A percentile compares a stretch with the other conserved stretches of the same genome.
phyloP scores from a whole-genome alignment of 2,329 filamentous ascomycete species.

The Penicillium sp. region DNA sequence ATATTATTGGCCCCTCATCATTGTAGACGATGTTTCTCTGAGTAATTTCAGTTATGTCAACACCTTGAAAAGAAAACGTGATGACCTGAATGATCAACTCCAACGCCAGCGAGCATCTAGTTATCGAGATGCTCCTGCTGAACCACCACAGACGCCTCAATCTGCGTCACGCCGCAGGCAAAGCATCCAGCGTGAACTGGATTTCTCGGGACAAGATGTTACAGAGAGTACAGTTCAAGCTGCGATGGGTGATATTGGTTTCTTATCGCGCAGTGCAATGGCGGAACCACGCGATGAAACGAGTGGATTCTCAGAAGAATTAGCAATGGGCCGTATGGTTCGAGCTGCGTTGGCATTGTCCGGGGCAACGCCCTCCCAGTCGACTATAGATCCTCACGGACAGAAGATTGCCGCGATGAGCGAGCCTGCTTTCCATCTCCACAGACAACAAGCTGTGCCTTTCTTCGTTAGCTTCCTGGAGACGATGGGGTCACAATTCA shows the following conservation, averaged over 20 bases:
- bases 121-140: too few relatives aligned
- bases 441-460: constrained; percentile 3
- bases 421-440: neutral
- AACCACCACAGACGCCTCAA: too few relatives aligned
- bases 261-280: constrained; percentile 32
- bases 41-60: constrained; percentile 15
- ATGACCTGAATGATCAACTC: constrained; percentile 11
- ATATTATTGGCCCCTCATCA: too few relatives aligned
- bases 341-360: neutral
- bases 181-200: neutral
- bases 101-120: constrained; percentile 3
- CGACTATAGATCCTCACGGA: neutral
- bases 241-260: constrained; percentile 32
- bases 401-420: neutral
- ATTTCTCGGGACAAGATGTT: neutral
- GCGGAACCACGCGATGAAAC: constrained; percentile 28
- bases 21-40: too few relatives aligned
- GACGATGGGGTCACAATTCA: constrained; percentile 4
- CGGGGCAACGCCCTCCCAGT: constrained; percentile 11
- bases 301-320: constrained; percentile 19
- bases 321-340: constrained; percentile 20
- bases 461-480: constrained; percentile 14
- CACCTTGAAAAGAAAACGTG: constrained; percentile 20
- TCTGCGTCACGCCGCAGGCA: too few relatives aligned
- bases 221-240: constrained; percentile 18